Evolutionary conservation across 2,329 filamentous ascomycete genomes (phyloP), one percentile per base, ranked within the genome.

Genomic region (Neopestalotiopsis clavispora): DNA sequence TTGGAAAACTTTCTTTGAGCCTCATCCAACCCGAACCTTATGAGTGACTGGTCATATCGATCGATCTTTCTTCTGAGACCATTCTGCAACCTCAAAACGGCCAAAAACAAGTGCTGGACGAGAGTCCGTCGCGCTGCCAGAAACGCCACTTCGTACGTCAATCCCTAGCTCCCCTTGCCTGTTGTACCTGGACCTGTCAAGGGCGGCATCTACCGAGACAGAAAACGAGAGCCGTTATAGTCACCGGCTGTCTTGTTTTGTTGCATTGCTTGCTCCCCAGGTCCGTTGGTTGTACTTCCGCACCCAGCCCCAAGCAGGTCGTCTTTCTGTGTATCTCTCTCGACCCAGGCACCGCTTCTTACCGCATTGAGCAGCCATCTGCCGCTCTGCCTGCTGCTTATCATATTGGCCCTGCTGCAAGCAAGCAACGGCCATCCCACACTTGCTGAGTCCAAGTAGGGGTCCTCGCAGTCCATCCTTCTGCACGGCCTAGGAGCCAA

Each of bases 1-100:
- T 52, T 12, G 45, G 59, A 34, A 62, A 62, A 62, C 59, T 62
- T 62, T 62, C 59, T 62, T 62, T 38, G 59, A 62, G 59, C 59
- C 59, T 62, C 59, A 40, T 62, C 30, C 17, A 52, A 40, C 32
- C 28, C 28, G 34, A 62, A 62, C 30, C 59, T 40, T 62, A 40
- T 38, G 59, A 20, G 10, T 34, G 17, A 20, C 59, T 62, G 59
- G 23, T 34, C 57, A n/a, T 59, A 59, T 59, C 57, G 57, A 59
- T 34, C 28, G 57, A 30, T 59, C 23, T 59, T 59, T 17, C 23
- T 28, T 59, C 45, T 52, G 45, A 52, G 45, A 52, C 45, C 57
- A 30, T 59, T 34, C 57, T n/a, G 57, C 30, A 23, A 59, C 57
- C n/a, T 40, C 59, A 10, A 20, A 17, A 14, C 14, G 45, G 17